Conservation (phyloP, 2,329 filamentous ascomycete species). For the Colletotrichum sp. region DNA sequence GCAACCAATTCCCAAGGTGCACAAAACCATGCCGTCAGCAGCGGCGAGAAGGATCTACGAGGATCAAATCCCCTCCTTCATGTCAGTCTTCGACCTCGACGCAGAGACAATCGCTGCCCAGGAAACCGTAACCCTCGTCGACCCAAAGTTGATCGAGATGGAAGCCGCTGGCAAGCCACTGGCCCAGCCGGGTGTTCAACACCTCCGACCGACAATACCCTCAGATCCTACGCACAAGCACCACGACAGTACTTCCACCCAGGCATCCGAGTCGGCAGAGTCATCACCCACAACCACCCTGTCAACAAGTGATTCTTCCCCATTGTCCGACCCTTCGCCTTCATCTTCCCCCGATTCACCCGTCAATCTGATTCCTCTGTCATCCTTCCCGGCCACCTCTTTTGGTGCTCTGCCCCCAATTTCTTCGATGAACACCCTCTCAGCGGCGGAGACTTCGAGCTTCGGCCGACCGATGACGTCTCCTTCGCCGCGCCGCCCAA, state of each 20-base stretch:
- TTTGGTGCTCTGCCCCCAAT: constrained; percentile 49
- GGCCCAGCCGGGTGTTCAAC: constrained; percentile 37
- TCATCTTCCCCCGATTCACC: constrained; percentile 93
- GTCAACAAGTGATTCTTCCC: constrained; percentile 90
- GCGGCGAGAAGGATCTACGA: constrained; percentile 66
- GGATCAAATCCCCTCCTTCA: constrained; percentile 77
- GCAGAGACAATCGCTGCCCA: constrained; percentile 58
- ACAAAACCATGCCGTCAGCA: constrained; percentile 64
- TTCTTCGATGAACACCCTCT: constrained; percentile 51
- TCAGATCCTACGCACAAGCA: constrained; percentile 68
- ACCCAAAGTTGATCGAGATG: constrained; percentile 57
- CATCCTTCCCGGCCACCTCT: constrained; percentile 68
- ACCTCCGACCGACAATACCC: constrained; percentile 43
- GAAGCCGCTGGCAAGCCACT: constrained; percentile 42
- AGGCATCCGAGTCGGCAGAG: constrained; percentile 83
- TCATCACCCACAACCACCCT: constrained; percentile 95
- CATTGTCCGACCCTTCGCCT: constrained; percentile 87
- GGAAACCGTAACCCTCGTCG: constrained; percentile 58
- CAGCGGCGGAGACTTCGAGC: constrained; percentile 43
- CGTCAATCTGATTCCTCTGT: constrained; percentile 73
- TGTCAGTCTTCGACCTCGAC: constrained; percentile 76
- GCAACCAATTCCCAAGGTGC: constrained; percentile 18
- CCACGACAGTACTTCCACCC: constrained; percentile 78
- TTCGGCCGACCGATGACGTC: constrained; percentile 68
- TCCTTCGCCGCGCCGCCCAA: constrained; percentile 72